Evolutionary conservation across 768 basidiomycete species (phyloP), one percentile per base, ranked within the genome.

Genomic region (Tylopilus rubrobrunneus): DNA sequence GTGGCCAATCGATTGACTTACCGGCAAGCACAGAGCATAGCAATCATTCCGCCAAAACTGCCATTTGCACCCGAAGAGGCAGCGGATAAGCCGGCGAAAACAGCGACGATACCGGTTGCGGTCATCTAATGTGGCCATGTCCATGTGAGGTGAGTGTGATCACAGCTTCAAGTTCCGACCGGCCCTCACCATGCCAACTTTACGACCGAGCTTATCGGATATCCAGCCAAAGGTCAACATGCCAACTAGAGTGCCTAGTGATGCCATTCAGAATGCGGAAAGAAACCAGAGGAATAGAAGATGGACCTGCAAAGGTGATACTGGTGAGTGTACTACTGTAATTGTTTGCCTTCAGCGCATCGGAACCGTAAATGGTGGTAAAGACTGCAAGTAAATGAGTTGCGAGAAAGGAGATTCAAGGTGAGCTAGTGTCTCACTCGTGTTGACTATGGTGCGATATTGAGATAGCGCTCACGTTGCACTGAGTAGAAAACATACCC

Each of bases 161-260:
- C 2, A 12, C n/a, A 15, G 7, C 7, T 51, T 39, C 25, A 25
- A 25, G 25, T 25, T 25, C 25, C 23, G 42, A 45, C 23, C n/a
- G 5, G 15, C 4, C 10, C 76, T 48, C 53, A 87, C 86, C 92
- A 94, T 94, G 59, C 92, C 92, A 61, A 86, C 87, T 64, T 94
- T 95, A 46, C 87, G 80, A 12, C 93, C 92, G 57, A 93, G 61
- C 68, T 89, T 91, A 68, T 95, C 93, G 17, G 88, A 89, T 56
- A 93, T 74, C 66, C 83, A 91, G 71, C 89, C 89, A 62, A 93
- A 92, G 45, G 67, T 57, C 36, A 93, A 71, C 89, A 91, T 92
- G 34, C 94, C 92, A 10, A 92, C 77, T n/a, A 96, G 71, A 7
- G 86, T 89, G 14, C 93, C 93, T 69, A 81, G 73, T 10, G 86